Evolutionary conservation across 805 yeast species (phyloP).

Genomic region (Starmerella kuoi): DNA sequence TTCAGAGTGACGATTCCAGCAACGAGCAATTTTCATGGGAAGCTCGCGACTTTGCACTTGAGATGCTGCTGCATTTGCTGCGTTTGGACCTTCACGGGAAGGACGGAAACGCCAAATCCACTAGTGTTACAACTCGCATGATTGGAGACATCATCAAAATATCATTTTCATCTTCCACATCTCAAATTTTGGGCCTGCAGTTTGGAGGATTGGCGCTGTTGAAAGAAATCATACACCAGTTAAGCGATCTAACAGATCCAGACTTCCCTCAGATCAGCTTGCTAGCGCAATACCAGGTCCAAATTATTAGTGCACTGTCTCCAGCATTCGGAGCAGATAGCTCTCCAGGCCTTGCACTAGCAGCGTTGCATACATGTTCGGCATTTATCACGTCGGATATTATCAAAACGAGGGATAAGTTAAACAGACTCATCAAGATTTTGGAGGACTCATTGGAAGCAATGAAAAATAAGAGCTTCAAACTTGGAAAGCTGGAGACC

Average conservation of each 20-base stretch:
- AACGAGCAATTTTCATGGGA: conserved; percentile 35
- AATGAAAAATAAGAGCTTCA: conserved; percentile 22
- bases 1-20: conserved; percentile 16
- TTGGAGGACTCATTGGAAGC: conserved; percentile 57
- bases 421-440: conserved; percentile 48
- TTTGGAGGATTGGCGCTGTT: conserved; percentile 55
- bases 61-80: conserved; percentile 27
- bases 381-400: conserved; percentile 56
- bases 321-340: conserved; percentile 73
- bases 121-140: conserved; percentile 21
- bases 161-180: conserved; percentile 70
- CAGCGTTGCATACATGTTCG: conserved; percentile 68
- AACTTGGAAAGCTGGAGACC: conserved; percentile 29
- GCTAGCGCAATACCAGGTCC: conserved; percentile 89
- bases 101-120: conserved; percentile 18
- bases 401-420: conserved; percentile 35
- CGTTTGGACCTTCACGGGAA: conserved; percentile 18
- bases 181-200: conserved; percentile 49
- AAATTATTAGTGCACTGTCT: conserved; percentile 74
- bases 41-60: conserved; percentile 32
- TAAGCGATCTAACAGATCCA: conserved; percentile 56
- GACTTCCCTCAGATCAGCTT: conserved; percentile 57
- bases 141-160: conserved; percentile 55
- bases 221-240: conserved; percentile 47
- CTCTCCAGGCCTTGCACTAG: conserved; percentile 58